phyloP scores from a whole-genome alignment of 1,284 basidiomycete genomes.

The Marasmius sp. region DNA sequence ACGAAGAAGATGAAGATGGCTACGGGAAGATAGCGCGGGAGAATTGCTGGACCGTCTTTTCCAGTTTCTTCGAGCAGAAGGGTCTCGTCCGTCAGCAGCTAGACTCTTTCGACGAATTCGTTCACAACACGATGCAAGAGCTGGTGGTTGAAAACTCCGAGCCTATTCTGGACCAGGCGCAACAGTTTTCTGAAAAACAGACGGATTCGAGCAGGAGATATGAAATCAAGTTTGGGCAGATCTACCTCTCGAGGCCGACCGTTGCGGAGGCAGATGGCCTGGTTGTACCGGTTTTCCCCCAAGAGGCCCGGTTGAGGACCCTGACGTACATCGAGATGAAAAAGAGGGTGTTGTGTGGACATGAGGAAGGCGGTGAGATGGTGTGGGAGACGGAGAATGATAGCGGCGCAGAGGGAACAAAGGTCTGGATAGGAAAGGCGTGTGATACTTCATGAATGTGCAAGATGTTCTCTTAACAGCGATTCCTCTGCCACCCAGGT shows the following conservation, averaged over 20 bases:
- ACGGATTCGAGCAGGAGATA: slow-evolving; percentile 81
- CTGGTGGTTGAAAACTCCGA: slow-evolving; percentile 95
- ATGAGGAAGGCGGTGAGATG: slow-evolving; percentile 85
- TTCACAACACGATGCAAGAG: slow-evolving; percentile 99
- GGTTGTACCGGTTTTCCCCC: slow-evolving; percentile 93
- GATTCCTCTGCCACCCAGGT: too few relatives aligned
- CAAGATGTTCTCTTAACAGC: too few relatives aligned
- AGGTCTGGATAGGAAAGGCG: slow-evolving; percentile 96
- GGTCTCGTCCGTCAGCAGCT: too few relatives aligned
- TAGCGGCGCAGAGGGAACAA: slow-evolving; percentile 66
- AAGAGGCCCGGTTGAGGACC: slow-evolving; percentile 94
- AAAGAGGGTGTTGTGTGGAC: slow-evolving; percentile 81
- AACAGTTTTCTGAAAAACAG: slow-evolving; percentile 89
- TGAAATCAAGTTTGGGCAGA: too few relatives aligned
- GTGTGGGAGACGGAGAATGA: slow-evolving; percentile 80
- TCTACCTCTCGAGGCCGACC: too few relatives aligned
- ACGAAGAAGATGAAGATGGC: slow-evolving; percentile 64
- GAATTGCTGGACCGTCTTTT: slow-evolving; percentile 95
- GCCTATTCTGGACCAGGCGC: slow-evolving; percentile 93
- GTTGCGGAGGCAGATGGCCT: slow-evolving; percentile 96
- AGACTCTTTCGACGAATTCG: slow-evolving; percentile 99
- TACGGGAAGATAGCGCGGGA: slow-evolving; percentile 87
- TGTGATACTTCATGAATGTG: neutral
- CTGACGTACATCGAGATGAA: slow-evolving; percentile 96
- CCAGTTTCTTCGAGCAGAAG: slow-evolving; percentile 95